Evolutionary conservation across 768 basidiomycete genomes (phyloP).

Genomic region (Leccinum pellstonianum): DNA sequence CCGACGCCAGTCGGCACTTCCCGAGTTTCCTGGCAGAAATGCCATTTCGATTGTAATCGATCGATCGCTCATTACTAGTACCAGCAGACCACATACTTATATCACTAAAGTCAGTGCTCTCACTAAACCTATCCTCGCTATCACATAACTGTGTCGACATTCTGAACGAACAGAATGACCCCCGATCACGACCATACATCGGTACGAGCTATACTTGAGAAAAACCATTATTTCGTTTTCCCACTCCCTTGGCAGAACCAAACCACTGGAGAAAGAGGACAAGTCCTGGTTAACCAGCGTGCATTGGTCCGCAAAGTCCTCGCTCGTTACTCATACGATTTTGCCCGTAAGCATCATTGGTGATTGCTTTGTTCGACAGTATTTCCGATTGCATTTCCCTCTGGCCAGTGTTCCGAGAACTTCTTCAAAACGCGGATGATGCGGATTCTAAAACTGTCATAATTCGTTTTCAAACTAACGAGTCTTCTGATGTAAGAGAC

Average conservation of each 20-base stretch:
- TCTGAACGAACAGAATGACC: too few species aligned
- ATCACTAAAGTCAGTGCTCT: too few species aligned
- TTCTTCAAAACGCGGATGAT: neutral
- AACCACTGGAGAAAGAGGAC: conserved; percentile 63
- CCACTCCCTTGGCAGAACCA: conserved; percentile 52
- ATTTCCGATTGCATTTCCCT: conserved; percentile 38
- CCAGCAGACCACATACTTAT: too few species aligned
- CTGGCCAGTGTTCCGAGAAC: conserved; percentile 54
- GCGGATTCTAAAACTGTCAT: conserved; percentile 62
- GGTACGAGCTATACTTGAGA: too few species aligned
- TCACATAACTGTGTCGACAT: too few species aligned
- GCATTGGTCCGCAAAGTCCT: conserved; percentile 94
- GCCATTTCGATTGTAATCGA: too few species aligned
- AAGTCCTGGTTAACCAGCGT: conserved; percentile 86
- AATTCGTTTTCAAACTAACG: conserved; percentile 69
- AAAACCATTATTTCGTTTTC: neutral
- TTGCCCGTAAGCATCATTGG: conserved; percentile 51
- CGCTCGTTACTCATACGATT: conserved; percentile 91
- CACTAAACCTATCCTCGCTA: too few species aligned
- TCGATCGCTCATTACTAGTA: conserved; percentile 27
- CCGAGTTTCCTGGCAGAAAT: too few species aligned
- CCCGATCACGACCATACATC: too few species aligned
- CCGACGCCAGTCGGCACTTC: too few species aligned
- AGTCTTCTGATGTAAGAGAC: conserved; percentile 27
- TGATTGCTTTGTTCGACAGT: neutral